These are phyloP conservation scores for Chromera velia DNA, from an alignment of 73 alveolate species.

Conservation along the genomic window DNA sequence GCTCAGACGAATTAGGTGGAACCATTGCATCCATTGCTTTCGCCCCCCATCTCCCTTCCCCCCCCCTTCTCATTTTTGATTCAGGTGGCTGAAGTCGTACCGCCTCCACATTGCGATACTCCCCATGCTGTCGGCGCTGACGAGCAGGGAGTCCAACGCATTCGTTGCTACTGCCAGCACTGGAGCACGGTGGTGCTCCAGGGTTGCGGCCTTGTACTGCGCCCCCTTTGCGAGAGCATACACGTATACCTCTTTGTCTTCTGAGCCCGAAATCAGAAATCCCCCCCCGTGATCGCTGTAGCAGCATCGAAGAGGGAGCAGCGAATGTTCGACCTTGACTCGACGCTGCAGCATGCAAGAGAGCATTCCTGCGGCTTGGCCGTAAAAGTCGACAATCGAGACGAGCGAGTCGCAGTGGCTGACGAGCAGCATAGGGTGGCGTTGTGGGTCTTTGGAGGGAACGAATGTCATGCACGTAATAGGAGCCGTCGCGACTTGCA, in stretches of 20 bases:
- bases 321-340: slow-evolving; percentile 10
- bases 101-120: slow-evolving; percentile 32
- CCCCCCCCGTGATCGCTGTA: slow-evolving; percentile 24
- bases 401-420: slow-evolving; percentile 35
- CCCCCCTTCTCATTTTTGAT: no score
- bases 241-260: slow-evolving; percentile 30
- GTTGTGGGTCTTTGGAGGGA: slow-evolving; percentile 7
- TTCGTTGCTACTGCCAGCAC: background rate
- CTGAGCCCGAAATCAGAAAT: slow-evolving; percentile 40
- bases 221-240: slow-evolving; percentile 29
- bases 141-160: slow-evolving; percentile 25
- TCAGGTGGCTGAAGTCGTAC: background rate
- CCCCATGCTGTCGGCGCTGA: slow-evolving; percentile 31
- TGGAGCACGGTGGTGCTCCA: slow-evolving; percentile 15
- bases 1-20: no score
- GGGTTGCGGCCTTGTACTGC: slow-evolving; percentile 26
- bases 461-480: slow-evolving; percentile 43
- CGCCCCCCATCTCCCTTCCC: no score
- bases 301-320: slow-evolving; percentile 40
- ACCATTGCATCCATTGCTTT: no score
- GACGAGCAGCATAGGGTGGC: slow-evolving; percentile 25
- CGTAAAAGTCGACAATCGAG: slow-evolving; percentile 37
- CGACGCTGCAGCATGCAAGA: background rate
- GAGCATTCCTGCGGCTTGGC: no score
- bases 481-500: slow-evolving; percentile 2